These are phyloP conservation scores for Neonectria faginata DNA, from an alignment of 2,329 filamentous ascomycete species.

Conservation along the genomic window DNA sequence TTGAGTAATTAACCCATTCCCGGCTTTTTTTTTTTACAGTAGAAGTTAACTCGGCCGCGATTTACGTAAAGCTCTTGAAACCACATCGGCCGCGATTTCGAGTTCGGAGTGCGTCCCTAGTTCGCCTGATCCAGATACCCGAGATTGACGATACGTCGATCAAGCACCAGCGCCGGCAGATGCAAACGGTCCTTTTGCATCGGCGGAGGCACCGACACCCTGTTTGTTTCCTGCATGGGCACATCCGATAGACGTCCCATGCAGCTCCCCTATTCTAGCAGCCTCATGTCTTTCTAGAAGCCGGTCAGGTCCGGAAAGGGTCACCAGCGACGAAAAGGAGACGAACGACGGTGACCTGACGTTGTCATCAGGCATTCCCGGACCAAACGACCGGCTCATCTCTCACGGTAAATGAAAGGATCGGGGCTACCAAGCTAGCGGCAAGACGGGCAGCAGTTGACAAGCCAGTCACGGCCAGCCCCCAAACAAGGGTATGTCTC, in stretches of 20 bases:
- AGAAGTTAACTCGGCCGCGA: slow-evolving; percentile 6
- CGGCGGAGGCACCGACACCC: slow-evolving; percentile 23
- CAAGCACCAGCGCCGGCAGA: slow-evolving; percentile 38
- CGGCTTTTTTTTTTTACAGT: background rate
- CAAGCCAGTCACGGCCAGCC: slow-evolving; percentile 22
- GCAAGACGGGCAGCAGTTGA: slow-evolving; percentile 27
- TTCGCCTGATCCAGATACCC: slow-evolving; percentile 42
- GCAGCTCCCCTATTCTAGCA: slow-evolving; percentile 32
- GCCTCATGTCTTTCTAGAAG: slow-evolving; percentile 41
- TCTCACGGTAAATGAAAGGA: slow-evolving; percentile 43
- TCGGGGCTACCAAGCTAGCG: slow-evolving; percentile 30
- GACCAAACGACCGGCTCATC: slow-evolving; percentile 29
- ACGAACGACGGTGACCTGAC: slow-evolving; percentile 30
- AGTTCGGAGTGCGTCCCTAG: slow-evolving; percentile 29
- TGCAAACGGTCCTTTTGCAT: slow-evolving; percentile 24
- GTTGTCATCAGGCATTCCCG: slow-evolving; percentile 25
- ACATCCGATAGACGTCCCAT: slow-evolving; percentile 32
- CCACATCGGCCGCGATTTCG: slow-evolving; percentile 22
- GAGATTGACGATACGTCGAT: slow-evolving; percentile 47
- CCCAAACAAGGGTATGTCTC: slow-evolving; percentile 40
- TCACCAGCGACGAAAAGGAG: slow-evolving; percentile 28
- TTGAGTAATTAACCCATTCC: background rate
- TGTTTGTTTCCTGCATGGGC: slow-evolving; percentile 33
- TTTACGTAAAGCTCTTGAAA: slow-evolving; percentile 28
- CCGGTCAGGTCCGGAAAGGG: slow-evolving; percentile 18